These are phyloP conservation scores for Teratosphaeria destructans DNA, from an alignment of 2,329 filamentous ascomycete species.

Conservation along the genomic window DNA sequence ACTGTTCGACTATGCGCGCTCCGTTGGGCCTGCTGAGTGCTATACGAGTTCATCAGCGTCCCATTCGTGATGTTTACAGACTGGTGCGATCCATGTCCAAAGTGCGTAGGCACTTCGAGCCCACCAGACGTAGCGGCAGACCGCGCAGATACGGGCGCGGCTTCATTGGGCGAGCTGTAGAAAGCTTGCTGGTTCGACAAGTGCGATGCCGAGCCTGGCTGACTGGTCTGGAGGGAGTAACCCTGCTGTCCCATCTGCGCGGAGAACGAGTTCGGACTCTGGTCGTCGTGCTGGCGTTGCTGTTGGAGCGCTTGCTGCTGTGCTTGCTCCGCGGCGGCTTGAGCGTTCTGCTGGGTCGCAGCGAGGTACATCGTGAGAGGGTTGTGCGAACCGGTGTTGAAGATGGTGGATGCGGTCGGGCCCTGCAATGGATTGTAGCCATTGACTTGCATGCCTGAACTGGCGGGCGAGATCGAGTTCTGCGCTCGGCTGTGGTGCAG, in stretches of 20 bases:
- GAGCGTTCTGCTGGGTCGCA: constrained; percentile 55
- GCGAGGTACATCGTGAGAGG: constrained; percentile 84
- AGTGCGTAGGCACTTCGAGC: constrained; percentile 28
- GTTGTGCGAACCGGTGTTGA: constrained; percentile 73
- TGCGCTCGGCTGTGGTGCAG: constrained; percentile 46
- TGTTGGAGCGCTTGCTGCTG: constrained; percentile 43
- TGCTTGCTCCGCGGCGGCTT: constrained; percentile 34
- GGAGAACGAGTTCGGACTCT: constrained; percentile 28
- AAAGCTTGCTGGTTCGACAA: constrained; percentile 57
- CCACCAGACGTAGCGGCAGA: constrained; percentile 11
- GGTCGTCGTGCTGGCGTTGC: constrained; percentile 12
- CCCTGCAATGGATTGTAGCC: constrained; percentile 50
- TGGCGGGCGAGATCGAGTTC: constrained; percentile 51
- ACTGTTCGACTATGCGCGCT: constrained; percentile 63
- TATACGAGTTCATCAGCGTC: constrained; percentile 16
- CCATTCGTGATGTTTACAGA: constrained; percentile 40
- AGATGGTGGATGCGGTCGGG: constrained; percentile 59
- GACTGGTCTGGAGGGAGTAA: not conserved
- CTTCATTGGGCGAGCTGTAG: constrained; percentile 58
- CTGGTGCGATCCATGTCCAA: constrained; percentile 44
- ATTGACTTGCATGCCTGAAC: constrained; percentile 36
- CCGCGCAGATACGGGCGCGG: constrained; percentile 29
- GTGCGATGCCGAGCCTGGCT: constrained; percentile 26
- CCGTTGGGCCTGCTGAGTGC: constrained; percentile 1
- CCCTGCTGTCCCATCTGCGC: constrained; percentile 11